Evolutionary conservation across 2,329 filamentous ascomycete species (phyloP), one percentile per base, ranked within the genome.

Genomic region (Hypocreales sp.): DNA sequence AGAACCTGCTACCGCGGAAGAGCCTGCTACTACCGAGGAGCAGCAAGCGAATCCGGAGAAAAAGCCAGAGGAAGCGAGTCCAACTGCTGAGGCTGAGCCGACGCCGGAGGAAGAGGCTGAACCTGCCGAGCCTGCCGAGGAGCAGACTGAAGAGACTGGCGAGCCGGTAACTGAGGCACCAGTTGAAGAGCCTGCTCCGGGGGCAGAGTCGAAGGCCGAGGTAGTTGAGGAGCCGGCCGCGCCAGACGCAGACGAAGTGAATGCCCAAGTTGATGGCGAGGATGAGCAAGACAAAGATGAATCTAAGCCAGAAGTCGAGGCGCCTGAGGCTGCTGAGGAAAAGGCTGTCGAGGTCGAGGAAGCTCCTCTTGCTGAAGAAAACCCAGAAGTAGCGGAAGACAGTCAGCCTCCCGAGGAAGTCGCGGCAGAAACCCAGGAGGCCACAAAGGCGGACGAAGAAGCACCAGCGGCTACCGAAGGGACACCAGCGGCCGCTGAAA

Each of bases 131-230:
- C 9, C 25, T 4, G 20, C 10, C 18, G 25, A 19, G 9, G 17
- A 20, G 12, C 17, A 14, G 18, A 9, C 25, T n/a, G 13, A 5
- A 7, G 17, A 15, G 12, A 7, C 13, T 10, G 10, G 19, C 13
- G 12, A 19, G 12, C 24, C 24, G 6, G 15, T 11, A 18, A 18
- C 5, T 10, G 17, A 26, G 12, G 15, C 5, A 5, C 17, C 25
- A 11, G 12, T 12, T n/a, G 8, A 12, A 20, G 18, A 20, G 13
- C 14, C 25, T 14, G 25, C 17, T 8, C n/a, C 24, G 6, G 23
- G 16, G n/a, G 25, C 25, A 20, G 29, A 29, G 15, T 11, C 31
- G 3, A 25, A 31, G 13, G 12, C 24, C 5, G 34, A 33, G 7
- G 11, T 24, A 26, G 22, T 28, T 4, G 20, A 10, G 12, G 31